Base-by-base conservation (phyloP, 441 rosid species). In the Breynia disticha region DNA sequence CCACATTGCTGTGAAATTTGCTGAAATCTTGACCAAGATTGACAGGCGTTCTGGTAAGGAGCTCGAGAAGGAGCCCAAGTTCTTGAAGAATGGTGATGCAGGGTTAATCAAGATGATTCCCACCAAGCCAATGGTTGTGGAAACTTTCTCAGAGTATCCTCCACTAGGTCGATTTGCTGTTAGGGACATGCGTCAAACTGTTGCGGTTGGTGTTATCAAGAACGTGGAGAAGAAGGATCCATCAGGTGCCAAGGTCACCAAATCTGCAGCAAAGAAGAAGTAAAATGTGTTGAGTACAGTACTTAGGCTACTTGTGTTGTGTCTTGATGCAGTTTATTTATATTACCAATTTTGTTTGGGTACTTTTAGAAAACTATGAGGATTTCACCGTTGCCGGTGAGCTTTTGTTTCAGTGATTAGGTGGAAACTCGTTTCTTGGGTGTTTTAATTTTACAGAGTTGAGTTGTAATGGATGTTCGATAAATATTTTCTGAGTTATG, bases 41-140 rank as follows among this genome's bases (percentile, higher is more conserved):
- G 70, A 69, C 62, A 63, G 58, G 47, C 42, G 58, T 20, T 61
- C 65, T 17, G 65, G 65, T 15, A 61, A 61, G 22, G 61, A 57
- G 54, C 51, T 56, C 9, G 60, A 56, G 60, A 56, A 56, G 52
- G 60, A 56, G 44, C 60, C 60, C 16, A 67, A 63, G 19, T 68
- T 55, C 7, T 55, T 64, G 67, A 68, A 68, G 60, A 75, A 75
- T 2, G 81, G 81, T 50, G 81, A 76, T 44, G 85, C 85, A 0
- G 85, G 85, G 18, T 54, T 76, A 49, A 72, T 80, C 10, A 74
- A 74, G 78, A 74, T 74, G 78, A 11, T 70, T 64, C 78, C 78
- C 19, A 70, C 78, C 54, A 74, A 74, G 68, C 78, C 78, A 38
- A 74, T 74, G 78, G 78, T 74, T 18, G 78, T 74, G 38, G 78